Base-by-base conservation (phyloP, 148 eudicot species). In the Rhododendron kiyosumense region DNA sequence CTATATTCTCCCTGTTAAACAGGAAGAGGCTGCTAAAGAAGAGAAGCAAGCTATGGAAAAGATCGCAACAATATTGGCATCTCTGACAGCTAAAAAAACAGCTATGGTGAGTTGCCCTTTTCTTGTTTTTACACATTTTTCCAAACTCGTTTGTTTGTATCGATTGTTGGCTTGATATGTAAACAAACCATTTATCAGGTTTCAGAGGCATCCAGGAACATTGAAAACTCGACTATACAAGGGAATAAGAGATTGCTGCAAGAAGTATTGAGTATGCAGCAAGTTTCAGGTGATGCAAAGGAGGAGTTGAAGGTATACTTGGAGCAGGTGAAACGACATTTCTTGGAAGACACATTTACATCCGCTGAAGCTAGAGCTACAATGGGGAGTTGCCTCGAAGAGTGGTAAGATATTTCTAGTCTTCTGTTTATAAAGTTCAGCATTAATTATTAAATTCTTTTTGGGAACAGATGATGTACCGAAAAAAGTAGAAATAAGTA, bases 11-110 rank as follows among this genome's bases (percentile, higher is more conserved):
- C 36, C 43, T 4, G n/a, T 82, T 67, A 38, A 79, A 82, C 89
- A 96, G 98, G 99, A 96, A 80, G 94, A 92, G 86, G 91, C 99
- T 79, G 91, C 88, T 17, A 90, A 86, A 87, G 95, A 96, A 75
- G 96, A 96, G 87, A 88, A 91, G 88, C 87, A 88, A 89, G 96
- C 99, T 28, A 86, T 91, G 88, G 95, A 94, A 82, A 91, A 92
- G 85, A 94, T 94, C 82, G 87, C 93, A 61, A 87, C 88, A 61
- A 94, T 94, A 81, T 88, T 96, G 78, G 90, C 92, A 12, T 85
- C 88, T 79, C 83, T 95, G 84, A 94, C 95, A 69, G 75, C 85
- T 54, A 94, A 91, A 83, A 95, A 87, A 86, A 85, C 90, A 78
- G 79, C 92, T 69, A 87, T 90, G 88, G 98, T 96, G 67, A 83